These are phyloP conservation scores for Colletotrichum limetticola DNA, from an alignment of 2,329 filamentous ascomycete species.

Conservation along the genomic window DNA sequence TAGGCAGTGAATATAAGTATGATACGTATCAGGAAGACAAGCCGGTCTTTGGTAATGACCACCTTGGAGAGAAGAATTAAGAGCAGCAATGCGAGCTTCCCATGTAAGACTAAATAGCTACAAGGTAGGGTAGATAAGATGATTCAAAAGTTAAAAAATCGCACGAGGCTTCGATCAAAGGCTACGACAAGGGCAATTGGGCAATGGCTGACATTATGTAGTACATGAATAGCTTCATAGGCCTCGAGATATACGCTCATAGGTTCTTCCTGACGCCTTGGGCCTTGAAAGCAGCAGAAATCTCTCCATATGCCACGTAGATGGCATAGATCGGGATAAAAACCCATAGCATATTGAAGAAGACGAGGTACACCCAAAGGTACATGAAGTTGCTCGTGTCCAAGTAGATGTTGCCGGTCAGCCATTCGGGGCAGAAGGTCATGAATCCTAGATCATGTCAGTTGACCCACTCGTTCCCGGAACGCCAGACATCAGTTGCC, in stretches of 20 bases:
- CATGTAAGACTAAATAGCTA: too few species aligned
- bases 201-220: background rate
- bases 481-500: too few species aligned
- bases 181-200: too few species aligned
- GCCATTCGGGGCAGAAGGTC: slow-evolving; percentile 78
- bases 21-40: too few species aligned
- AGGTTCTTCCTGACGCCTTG: slow-evolving; percentile 44
- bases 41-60: too few species aligned
- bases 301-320: slow-evolving; percentile 64
- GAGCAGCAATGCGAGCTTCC: too few species aligned
- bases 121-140: too few species aligned
- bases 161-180: background rate
- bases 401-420: slow-evolving; percentile 70
- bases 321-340: slow-evolving; percentile 70
- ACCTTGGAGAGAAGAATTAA: too few species aligned
- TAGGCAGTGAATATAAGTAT: too few species aligned
- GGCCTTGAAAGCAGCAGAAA: slow-evolving; percentile 62
- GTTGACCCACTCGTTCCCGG: background rate
- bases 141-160: background rate
- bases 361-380: slow-evolving; percentile 73
- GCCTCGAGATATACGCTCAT: background rate
- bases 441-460: slow-evolving; percentile 64
- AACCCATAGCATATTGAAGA: slow-evolving; percentile 78
- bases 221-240: background rate
- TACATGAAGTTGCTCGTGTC: slow-evolving; percentile 76